Base-by-base conservation (phyloP, 169 alveolate species). In the Plasmodium falciparum region DNA sequence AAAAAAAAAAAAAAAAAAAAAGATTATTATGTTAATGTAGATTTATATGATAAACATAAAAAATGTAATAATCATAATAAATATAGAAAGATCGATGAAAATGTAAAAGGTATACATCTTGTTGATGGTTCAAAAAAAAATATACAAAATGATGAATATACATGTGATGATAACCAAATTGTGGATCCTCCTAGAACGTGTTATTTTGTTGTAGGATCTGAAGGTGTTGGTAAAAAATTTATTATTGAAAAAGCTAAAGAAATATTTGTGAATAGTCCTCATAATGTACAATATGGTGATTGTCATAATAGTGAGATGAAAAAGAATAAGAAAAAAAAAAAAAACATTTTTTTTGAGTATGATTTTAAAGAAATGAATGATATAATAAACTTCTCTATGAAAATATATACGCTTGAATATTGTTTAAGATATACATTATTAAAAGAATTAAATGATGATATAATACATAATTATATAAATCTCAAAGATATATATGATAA, bases 161-260 rank as follows among this genome's bases (percentile, higher is more conserved):
- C 3, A 26, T 39, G 47, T 39, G 2, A 5, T 39, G 9, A 39
- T 39, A 39, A 39, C 8, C 0, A 5, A 5, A 0, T 39, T 39
- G 7, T 39, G 2, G 66, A n/a, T 8, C n/a, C 1, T 47, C 12
- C 26, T 50, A 59, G n/a, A 9, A n/a, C 70, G 9, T 76, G 74
- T 33, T 63, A 76, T 56, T 76, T 76, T 56, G 66, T 76, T 29
- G n/a, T 76, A 33, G 89, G 89, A 29, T 54, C 76, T 1, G 62
- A 76, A 76, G 89, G 89, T 2, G 74, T 76, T 11, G 89, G 89
- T 43, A 76, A 76, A 49, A 76, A 29, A 67, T 76, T 76, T 22
- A 63, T 76, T 12, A 76, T 76, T 17, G 69, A 76, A 8, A 76
- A 76, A 20, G 49, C 89, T 54, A 76, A 63, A 9, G 75, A 76